A percentile compares a stretch with the other conserved stretches of the same genome.
Evolutionary conservation across 2,329 filamentous ascomycete species (phyloP).

Genomic region (Botryotinia convoluta): DNA sequence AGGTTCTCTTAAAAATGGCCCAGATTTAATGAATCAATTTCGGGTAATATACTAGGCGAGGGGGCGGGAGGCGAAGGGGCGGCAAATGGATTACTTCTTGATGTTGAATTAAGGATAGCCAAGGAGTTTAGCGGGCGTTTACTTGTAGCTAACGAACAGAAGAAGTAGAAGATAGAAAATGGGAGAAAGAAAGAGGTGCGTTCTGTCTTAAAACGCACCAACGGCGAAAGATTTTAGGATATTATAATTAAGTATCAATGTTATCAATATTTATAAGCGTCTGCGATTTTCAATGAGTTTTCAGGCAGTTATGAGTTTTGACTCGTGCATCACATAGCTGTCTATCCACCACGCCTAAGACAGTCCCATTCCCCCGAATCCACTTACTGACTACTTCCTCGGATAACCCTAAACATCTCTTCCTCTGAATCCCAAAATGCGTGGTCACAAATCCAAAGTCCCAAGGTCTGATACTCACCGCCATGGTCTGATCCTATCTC

Average conservation of each 20-base stretch:
- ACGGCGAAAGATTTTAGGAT: neutral
- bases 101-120: neutral
- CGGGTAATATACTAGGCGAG: neutral
- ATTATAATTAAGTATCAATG: neutral
- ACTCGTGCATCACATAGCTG: neutral
- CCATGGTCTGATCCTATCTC: neutral
- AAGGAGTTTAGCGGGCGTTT: neutral
- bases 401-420: neutral
- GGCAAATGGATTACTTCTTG: neutral
- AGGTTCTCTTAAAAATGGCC: neutral
- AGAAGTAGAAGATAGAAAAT: neutral
- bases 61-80: too few relatives aligned
- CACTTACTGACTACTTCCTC: neutral
- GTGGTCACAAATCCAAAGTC: neutral
- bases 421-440: neutral
- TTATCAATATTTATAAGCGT: neutral
- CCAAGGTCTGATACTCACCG: neutral
- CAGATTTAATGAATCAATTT: neutral
- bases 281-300: too few relatives aligned
- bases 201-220: neutral
- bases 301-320: too few relatives aligned
- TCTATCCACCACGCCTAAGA: neutral
- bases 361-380: neutral
- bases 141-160: neutral
- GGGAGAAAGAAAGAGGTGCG: neutral